Conservation (phyloP, 2,329 filamentous ascomycete species). For the Exophiala bonariae region DNA sequence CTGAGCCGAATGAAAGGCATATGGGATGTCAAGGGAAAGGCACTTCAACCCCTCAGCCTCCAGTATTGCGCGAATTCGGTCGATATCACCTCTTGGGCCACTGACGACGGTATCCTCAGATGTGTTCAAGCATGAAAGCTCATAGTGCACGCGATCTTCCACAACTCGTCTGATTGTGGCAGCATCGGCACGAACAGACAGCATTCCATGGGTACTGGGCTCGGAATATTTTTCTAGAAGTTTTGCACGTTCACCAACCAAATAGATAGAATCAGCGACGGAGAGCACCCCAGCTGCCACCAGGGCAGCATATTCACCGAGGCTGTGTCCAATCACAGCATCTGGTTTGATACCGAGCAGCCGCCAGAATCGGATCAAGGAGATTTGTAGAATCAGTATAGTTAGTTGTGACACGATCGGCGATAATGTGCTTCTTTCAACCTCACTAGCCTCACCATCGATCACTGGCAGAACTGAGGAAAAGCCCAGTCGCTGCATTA, state of each 20-base stretch:
- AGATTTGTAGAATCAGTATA: conserved; percentile 4
- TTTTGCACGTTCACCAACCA: conserved; percentile 55
- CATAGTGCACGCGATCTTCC: conserved; percentile 39
- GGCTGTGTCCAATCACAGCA: conserved; percentile 32
- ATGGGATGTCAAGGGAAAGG: conserved; percentile 64
- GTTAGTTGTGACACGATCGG: conserved; percentile 9
- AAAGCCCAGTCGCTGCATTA: conserved; percentile 32
- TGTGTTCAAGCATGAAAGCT: conserved; percentile 74
- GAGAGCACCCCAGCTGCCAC: conserved; percentile 29
- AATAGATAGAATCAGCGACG: conserved; percentile 27
- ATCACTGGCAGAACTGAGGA: conserved; percentile 32
- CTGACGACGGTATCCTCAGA: conserved; percentile 74
- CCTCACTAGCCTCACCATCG: conserved; percentile 27
- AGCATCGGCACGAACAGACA: conserved; percentile 53
- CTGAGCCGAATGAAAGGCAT: conserved; percentile 67
- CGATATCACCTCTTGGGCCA: conserved; percentile 59
- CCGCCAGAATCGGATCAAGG: conserved; percentile 17
- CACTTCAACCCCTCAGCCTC: conserved; percentile 57
- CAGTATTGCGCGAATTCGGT: conserved; percentile 52
- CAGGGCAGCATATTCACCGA: conserved; percentile 35
- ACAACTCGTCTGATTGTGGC: conserved; percentile 40
- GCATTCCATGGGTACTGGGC: conserved; percentile 66
- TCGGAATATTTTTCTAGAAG: conserved; percentile 68
- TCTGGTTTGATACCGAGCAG: conserved; percentile 25
- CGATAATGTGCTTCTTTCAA: not conserved